These are phyloP conservation scores for Malus asiatica DNA, from an alignment of 306 rosid genomes.

Conservation along the genomic window DNA sequence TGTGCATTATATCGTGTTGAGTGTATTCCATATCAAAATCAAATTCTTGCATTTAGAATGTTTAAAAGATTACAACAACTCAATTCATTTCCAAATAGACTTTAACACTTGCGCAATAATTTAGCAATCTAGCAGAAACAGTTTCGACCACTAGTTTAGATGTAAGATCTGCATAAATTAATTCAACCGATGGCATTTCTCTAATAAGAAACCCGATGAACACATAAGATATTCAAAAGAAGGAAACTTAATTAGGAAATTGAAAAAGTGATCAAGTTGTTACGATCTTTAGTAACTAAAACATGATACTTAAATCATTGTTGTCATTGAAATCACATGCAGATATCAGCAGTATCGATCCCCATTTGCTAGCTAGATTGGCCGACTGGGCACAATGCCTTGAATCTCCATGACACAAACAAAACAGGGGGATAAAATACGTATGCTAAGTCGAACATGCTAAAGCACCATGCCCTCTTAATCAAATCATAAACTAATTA, in stretches of 20 bases:
- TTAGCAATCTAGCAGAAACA: too few species aligned
- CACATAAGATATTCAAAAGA: neutral
- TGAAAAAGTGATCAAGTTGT: neutral
- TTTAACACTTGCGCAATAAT: too few species aligned
- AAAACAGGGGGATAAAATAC: neutral
- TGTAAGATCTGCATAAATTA: neutral
- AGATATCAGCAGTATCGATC: neutral
- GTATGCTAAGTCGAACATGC: slow-evolving; percentile 3
- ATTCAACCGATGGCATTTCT: neutral
- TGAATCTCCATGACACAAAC: slow-evolving; percentile 23
- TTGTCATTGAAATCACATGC: slow-evolving; percentile 8
- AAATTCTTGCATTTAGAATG: too few species aligned
- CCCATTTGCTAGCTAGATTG: neutral
- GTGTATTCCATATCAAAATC: too few species aligned
- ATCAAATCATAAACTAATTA: slow-evolving; percentile 12
- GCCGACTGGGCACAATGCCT: slow-evolving; percentile 3
- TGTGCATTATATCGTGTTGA: too few species aligned
- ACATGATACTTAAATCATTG: slow-evolving; percentile 6
- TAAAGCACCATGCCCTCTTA: neutral
- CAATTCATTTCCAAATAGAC: too few species aligned
- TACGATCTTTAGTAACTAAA: neutral
- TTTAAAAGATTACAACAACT: too few species aligned
- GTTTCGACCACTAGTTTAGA: too few species aligned
- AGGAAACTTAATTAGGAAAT: neutral
- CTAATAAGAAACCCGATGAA: neutral